phyloP scores from a whole-genome alignment of 768 basidiomycete species.

The Boletus rufocinnamomeus region DNA sequence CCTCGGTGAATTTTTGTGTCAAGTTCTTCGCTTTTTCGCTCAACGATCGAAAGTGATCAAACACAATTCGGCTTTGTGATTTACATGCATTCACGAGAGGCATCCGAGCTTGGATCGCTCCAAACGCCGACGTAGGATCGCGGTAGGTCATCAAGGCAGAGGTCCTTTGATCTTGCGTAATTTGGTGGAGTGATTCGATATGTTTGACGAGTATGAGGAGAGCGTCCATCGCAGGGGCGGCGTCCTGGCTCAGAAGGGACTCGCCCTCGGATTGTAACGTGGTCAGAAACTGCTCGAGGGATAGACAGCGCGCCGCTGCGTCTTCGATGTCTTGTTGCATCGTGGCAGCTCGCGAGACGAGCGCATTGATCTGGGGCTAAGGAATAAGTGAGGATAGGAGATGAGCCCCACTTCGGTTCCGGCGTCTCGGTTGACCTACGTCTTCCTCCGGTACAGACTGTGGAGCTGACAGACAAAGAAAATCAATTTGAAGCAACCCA shows the following conservation, averaged over 20 bases:
- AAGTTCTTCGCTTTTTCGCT: constrained; percentile 10
- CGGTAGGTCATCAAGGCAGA: background rate
- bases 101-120: background rate
- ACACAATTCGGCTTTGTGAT: constrained; percentile 10
- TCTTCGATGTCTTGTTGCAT: constrained; percentile 14
- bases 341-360: background rate
- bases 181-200: constrained; percentile 12
- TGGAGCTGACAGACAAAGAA: background rate
- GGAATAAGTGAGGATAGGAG: background rate
- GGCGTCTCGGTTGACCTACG: background rate
- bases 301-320: background rate
- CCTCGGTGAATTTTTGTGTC: constrained; percentile 12
- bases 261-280: constrained; percentile 6
- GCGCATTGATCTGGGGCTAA: constrained; percentile 3
- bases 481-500: background rate
- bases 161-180: background rate
- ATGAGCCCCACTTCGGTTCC: background rate
- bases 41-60: constrained; percentile 6
- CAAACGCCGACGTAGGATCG: constrained; percentile 5
- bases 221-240: constrained; percentile 7
- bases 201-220: constrained; percentile 4
- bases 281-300: constrained; percentile 2
- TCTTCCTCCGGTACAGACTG: background rate
- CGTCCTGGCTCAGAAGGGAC: constrained; percentile 2
- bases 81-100: constrained; percentile 9